Percentiles rank a stretch among this genome's conserved stretches.
Conservation (phyloP, 2,329 filamentous ascomycete genomes). For the Pezicula radicicola region DNA sequence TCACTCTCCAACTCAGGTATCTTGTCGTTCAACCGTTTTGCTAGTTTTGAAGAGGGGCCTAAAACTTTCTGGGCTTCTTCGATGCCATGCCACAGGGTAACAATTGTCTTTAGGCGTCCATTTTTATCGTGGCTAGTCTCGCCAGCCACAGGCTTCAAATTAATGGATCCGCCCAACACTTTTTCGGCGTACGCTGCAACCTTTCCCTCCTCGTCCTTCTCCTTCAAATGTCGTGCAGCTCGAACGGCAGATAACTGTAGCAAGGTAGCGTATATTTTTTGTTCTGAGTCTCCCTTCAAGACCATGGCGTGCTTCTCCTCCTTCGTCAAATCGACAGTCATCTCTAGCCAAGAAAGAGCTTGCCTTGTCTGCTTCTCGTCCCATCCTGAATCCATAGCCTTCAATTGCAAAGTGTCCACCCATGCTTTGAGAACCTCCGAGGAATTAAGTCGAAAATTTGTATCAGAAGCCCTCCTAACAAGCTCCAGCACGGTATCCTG, state of each 20-base stretch:
- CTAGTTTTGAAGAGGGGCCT: conserved; percentile 9
- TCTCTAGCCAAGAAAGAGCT: conserved; percentile 26
- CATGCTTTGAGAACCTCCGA: conserved; percentile 7
- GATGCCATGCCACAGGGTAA: conserved; percentile 39
- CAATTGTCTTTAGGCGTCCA: conserved; percentile 25
- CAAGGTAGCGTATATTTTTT: conserved; percentile 22
- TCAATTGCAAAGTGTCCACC: conserved; percentile 18
- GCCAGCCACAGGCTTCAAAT: background rate
- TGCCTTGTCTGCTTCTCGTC: conserved; percentile 18
- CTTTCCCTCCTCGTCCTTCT: conserved; percentile 35
- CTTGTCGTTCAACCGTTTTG: conserved; percentile 10
- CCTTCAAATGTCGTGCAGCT: conserved; percentile 31
- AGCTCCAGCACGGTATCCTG: conserved; percentile 27
- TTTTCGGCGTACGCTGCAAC: conserved; percentile 35
- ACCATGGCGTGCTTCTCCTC: conserved; percentile 16
- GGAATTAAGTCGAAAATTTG: conserved; percentile 22
- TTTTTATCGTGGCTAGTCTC: conserved; percentile 9
- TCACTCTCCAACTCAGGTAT: conserved; percentile 5
- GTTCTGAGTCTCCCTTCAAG: background rate
- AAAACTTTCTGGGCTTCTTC: conserved; percentile 32
- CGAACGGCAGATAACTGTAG: conserved; percentile 42
- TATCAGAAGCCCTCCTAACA: conserved; percentile 20
- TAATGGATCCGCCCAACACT: conserved; percentile 12
- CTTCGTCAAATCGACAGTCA: conserved; percentile 24
- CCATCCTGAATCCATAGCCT: conserved; percentile 19